Percentiles rank a stretch among this genome's conserved stretches.
Conservation (phyloP, 768 basidiomycete genomes). For the Stropharia rugosoannulata region DNA sequence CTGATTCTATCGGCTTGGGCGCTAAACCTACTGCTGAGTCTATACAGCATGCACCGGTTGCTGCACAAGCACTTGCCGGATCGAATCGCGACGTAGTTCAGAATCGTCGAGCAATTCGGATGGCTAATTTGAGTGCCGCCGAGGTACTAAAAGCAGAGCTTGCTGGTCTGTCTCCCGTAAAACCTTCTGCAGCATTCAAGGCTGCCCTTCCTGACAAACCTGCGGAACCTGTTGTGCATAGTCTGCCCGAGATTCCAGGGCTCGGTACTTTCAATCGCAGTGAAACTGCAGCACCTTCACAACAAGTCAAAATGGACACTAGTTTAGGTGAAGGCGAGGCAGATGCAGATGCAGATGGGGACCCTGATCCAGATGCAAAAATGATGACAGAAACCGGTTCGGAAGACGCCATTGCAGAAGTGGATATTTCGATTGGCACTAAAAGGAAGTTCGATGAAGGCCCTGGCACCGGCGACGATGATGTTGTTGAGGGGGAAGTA, state of each 20-base stretch:
- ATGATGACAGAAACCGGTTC: conserved; percentile 16
- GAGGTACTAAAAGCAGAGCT: conserved; percentile 92
- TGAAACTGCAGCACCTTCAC: not conserved
- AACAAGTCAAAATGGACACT: conserved; percentile 3
- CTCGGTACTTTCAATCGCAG: conserved; percentile 27
- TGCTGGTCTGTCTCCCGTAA: conserved; percentile 52
- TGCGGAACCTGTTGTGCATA: conserved; percentile 23
- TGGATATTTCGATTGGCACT: conserved; percentile 12
- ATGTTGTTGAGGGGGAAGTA: conserved; percentile 43
- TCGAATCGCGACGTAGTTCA: conserved; percentile 90
- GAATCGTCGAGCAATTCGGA: conserved; percentile 85
- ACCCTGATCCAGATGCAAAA: conserved; percentile 27
- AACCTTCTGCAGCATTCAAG: conserved; percentile 26
- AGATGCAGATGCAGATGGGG: conserved; percentile 29
- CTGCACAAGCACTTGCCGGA: conserved; percentile 73
- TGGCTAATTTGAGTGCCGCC: conserved; percentile 97
- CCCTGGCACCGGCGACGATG: conserved; percentile 35
- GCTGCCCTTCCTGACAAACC: conserved; percentile 16
- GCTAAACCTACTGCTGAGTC: conserved; percentile 61
- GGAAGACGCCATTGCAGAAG: conserved; percentile 19
- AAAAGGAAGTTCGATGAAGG: conserved; percentile 54
- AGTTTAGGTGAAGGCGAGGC: conserved; percentile 20
- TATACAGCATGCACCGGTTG: conserved; percentile 53
- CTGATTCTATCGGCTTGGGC: conserved; percentile 77
- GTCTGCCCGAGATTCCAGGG: conserved; percentile 36